These are phyloP conservation scores for Dichotomocladium elegans DNA, from an alignment of 371 early-diverging fungal species.

Conservation along the genomic window DNA sequence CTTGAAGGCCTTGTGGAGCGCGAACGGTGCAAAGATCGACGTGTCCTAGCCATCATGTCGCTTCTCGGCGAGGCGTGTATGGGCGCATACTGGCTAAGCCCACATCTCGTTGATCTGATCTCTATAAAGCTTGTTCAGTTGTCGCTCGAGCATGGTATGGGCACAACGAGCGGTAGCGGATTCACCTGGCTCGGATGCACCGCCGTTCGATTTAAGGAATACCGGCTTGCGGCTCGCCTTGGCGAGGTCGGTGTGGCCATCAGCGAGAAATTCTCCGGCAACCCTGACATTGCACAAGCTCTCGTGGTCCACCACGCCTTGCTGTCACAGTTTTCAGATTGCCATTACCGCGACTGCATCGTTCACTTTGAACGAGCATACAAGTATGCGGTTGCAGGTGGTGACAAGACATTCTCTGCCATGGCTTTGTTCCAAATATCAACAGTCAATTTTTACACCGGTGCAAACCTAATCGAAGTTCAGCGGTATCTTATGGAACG, in stretches of 20 bases:
- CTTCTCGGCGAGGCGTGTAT: constrained; percentile 35
- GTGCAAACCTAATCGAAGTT: constrained; percentile 29
- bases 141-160: constrained; percentile 31
- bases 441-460: constrained; percentile 27
- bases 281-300: constrained; percentile 37
- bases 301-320: constrained; percentile 30
- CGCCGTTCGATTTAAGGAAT: constrained; percentile 27
- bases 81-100: constrained; percentile 40
- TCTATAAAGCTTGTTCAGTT: constrained; percentile 32
- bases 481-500: constrained; percentile 26
- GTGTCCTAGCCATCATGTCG: constrained; percentile 27
- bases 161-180: constrained; percentile 33
- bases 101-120: constrained; percentile 27
- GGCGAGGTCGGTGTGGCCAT: constrained; percentile 35
- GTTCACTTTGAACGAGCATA: constrained; percentile 35
- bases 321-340: constrained; percentile 33
- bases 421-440: constrained; percentile 36
- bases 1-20: constrained; percentile 13
- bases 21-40: constrained; percentile 17
- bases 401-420: constrained; percentile 35
- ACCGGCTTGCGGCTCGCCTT: constrained; percentile 25
- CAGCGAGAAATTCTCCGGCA: constrained; percentile 32
- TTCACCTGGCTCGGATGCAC: constrained; percentile 38
- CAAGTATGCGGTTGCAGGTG: constrained; percentile 36
- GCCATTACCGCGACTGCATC: constrained; percentile 26